Percentiles rank a stretch among this genome's conserved stretches.
Conservation (phyloP, 2,329 filamentous ascomycete genomes). For the Colletotrichum spinosum region DNA sequence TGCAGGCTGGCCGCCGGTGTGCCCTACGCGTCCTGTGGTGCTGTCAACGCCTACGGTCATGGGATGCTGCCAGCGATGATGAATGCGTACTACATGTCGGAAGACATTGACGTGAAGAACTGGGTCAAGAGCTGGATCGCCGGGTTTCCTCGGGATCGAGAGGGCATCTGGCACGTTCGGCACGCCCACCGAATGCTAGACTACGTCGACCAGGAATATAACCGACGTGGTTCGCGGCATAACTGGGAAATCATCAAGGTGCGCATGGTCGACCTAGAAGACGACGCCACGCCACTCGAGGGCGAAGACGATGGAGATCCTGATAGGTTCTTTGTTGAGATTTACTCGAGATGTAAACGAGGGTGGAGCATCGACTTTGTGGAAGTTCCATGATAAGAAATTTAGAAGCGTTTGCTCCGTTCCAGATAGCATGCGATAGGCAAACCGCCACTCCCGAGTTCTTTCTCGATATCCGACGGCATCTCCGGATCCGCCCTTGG, state of each 20-base stretch:
- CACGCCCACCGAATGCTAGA: constrained; percentile 13
- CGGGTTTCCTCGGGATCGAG: constrained; percentile 17
- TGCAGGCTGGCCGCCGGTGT: constrained; percentile 17
- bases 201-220: constrained; percentile 26
- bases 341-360: constrained; percentile 22
- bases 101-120: constrained; percentile 4
- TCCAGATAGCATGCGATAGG: background rate
- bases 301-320: constrained; percentile 13
- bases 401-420: background rate
- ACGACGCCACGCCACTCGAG: constrained; percentile 14
- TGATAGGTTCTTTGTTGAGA: constrained; percentile 23
- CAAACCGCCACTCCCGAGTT: background rate
- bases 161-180: constrained; percentile 23
- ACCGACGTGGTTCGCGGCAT: constrained; percentile 13
- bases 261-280: constrained; percentile 16
- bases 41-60: constrained; percentile 10
- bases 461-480: constrained; percentile 3
- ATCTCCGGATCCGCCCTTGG: background rate
- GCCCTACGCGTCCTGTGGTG: constrained; percentile 8
- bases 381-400: constrained; percentile 21
- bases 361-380: constrained; percentile 31
- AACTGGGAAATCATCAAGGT: constrained; percentile 30
- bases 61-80: constrained; percentile 22
- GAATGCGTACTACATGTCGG: constrained; percentile 23
- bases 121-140: constrained; percentile 26